Evolutionary conservation across 2,329 filamentous ascomycete genomes (phyloP).

Genomic region (Colletotrichum noveboracense): DNA sequence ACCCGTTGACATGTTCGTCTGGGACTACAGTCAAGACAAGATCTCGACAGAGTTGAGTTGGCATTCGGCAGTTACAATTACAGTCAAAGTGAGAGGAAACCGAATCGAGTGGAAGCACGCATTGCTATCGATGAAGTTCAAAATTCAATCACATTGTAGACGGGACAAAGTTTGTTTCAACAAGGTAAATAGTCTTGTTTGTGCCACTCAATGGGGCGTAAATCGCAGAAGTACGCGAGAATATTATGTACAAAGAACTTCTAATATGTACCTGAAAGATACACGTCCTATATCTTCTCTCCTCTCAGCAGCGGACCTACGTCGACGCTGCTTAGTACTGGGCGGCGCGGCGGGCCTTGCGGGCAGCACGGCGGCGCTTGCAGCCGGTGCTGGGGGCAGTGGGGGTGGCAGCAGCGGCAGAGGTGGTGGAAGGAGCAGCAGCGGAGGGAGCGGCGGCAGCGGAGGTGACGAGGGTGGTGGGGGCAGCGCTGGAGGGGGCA

Average conservation of each 20-base stretch:
- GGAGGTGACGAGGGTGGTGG: neutral
- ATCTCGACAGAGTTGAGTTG: too few species aligned
- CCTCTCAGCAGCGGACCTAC: neutral
- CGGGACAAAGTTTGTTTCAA: neutral
- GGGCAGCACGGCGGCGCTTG: conserved; percentile 20
- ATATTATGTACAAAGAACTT: conserved; percentile 18
- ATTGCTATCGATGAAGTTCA: neutral
- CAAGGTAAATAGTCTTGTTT: neutral
- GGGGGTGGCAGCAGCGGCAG: neutral
- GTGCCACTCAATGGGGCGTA: conserved; percentile 14
- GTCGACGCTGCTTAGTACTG: conserved; percentile 1
- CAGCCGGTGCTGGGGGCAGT: conserved; percentile 2
- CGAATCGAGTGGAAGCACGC: too few species aligned
- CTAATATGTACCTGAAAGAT: conserved; percentile 13
- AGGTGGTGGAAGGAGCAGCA: neutral
- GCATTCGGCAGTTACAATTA: neutral
- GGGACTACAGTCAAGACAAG: too few species aligned
- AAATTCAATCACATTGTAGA: neutral
- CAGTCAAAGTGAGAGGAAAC: too few species aligned
- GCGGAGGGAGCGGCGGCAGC: neutral
- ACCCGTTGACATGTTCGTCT: too few species aligned
- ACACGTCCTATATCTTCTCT: neutral
- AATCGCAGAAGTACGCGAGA: conserved; percentile 13
- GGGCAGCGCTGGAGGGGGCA: neutral
- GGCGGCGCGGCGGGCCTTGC: conserved; percentile 21